phyloP scores from a whole-genome alignment of 1,284 basidiomycete genomes.

The Ceratobasidium sp. region DNA sequence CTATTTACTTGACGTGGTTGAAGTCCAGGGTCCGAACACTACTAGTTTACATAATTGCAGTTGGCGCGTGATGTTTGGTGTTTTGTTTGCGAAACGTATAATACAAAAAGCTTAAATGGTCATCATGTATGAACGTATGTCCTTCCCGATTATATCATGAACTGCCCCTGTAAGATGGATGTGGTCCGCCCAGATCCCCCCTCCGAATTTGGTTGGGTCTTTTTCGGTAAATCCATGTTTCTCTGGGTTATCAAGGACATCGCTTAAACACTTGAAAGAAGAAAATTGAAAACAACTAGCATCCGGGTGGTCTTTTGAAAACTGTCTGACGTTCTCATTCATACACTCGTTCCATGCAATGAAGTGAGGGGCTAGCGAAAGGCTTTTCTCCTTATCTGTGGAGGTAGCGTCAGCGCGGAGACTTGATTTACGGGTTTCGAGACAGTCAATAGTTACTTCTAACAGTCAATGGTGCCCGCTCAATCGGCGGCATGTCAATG shows the following conservation, averaged over 20 bases:
- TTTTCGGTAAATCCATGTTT: slow-evolving; percentile 26
- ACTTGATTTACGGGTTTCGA: not conserved
- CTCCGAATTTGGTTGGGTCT: slow-evolving; percentile 28
- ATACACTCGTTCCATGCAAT: slow-evolving; percentile 38
- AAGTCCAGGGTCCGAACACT: slow-evolving; percentile 34
- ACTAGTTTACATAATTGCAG: slow-evolving; percentile 25
- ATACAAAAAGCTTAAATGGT: slow-evolving; percentile 4
- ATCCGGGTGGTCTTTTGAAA: slow-evolving; percentile 11
- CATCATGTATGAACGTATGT: slow-evolving; percentile 23
- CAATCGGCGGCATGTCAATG: slow-evolving; percentile 46
- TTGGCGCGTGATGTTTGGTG: slow-evolving; percentile 32
- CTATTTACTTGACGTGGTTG: slow-evolving; percentile 11
- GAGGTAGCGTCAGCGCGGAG: not conserved
- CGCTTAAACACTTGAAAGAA: slow-evolving; percentile 31
- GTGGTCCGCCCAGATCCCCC: slow-evolving; percentile 42
- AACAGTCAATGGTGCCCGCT: slow-evolving; percentile 43
- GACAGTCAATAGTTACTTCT: not conserved
- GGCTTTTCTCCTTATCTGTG: not conserved
- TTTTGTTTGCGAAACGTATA: slow-evolving; percentile 2
- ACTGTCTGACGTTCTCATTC: not conserved
- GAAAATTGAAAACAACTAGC: slow-evolving; percentile 39
- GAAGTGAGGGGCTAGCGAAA: not conserved
- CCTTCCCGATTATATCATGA: slow-evolving; percentile 32
- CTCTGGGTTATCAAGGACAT: slow-evolving; percentile 33
- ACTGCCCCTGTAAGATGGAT: slow-evolving; percentile 43